Evolutionary conservation across 2,329 filamentous ascomycete genomes (phyloP).

Genomic region (Macroventuria anomochaeta): DNA sequence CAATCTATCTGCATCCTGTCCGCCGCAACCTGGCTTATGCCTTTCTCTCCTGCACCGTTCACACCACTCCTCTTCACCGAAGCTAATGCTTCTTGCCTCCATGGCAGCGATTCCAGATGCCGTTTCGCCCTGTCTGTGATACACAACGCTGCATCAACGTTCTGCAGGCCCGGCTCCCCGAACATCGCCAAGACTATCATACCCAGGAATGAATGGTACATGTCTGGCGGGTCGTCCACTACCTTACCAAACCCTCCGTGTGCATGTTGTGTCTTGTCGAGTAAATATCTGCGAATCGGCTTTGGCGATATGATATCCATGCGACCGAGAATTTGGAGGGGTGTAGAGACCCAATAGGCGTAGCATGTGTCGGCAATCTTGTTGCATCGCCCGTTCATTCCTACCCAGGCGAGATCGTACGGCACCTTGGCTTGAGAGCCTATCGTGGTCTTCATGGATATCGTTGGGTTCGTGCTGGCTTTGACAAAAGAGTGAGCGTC

Average conservation of each 20-base stretch:
- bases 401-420: conserved; percentile 64
- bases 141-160: conserved; percentile 77
- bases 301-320: conserved; percentile 63
- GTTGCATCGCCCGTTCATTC: conserved; percentile 89
- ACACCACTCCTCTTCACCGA: neutral
- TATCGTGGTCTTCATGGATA: conserved; percentile 34
- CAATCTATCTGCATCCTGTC: conserved; percentile 8
- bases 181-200: conserved; percentile 79
- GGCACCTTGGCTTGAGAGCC: conserved; percentile 67
- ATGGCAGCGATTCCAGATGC: conserved; percentile 46
- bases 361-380: conserved; percentile 97
- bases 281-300: conserved; percentile 76
- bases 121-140: conserved; percentile 65
- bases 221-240: conserved; percentile 61
- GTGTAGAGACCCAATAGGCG: conserved; percentile 85
- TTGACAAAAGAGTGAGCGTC: conserved; percentile 50
- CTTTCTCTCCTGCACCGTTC: neutral
- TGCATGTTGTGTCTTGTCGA: conserved; percentile 84
- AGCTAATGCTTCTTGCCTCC: conserved; percentile 41
- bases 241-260: conserved; percentile 63
- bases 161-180: conserved; percentile 71
- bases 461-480: conserved; percentile 34
- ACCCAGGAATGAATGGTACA: conserved; percentile 90
- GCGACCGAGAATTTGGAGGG: conserved; percentile 52
- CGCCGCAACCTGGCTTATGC: conserved; percentile 6